A percentile compares a stretch with the other conserved stretches of the same genome.
Evolutionary conservation across 345 rosid species (phyloP).

Genomic region (Populus ilicifolia): DNA sequence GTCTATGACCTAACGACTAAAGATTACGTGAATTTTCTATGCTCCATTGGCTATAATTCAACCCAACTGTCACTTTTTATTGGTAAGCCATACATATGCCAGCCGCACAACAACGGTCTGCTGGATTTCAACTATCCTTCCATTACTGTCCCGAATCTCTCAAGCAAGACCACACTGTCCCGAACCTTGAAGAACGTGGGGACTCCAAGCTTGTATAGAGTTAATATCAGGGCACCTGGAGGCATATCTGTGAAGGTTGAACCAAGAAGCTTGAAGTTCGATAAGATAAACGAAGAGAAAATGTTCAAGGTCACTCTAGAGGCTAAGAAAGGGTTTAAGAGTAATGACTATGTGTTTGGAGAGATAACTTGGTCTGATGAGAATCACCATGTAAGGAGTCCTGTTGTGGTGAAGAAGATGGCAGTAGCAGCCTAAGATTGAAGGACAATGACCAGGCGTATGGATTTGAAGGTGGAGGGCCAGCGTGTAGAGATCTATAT

Average conservation of each 20-base stretch:
- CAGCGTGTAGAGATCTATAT: too few relatives aligned
- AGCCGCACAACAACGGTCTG: background rate
- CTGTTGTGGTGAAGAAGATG: too few relatives aligned
- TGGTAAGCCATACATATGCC: conserved; percentile 6
- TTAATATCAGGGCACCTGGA: background rate
- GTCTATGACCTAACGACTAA: conserved; percentile 15
- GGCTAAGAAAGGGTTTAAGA: background rate
- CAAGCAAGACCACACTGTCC: conserved; percentile 4
- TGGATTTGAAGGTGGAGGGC: too few relatives aligned
- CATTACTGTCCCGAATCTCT: conserved; percentile 10
- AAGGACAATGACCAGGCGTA: too few relatives aligned
- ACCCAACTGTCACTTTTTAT: conserved; percentile 3
- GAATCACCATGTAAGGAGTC: too few relatives aligned
- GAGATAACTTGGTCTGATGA: background rate
- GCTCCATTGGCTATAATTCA: conserved; percentile 16
- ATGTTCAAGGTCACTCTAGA: conserved; percentile 2
- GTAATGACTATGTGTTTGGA: conserved; percentile 5
- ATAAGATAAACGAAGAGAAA: conserved; percentile 11
- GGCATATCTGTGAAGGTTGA: conserved; percentile 6
- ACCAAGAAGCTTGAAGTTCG: conserved; percentile 5
- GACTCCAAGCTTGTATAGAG: conserved; percentile 12
- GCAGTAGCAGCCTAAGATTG: too few relatives aligned
- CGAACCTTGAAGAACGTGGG: conserved; percentile 23
- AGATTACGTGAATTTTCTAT: conserved; percentile 21
- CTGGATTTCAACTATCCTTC: conserved; percentile 21